Evolutionary conservation across 768 basidiomycete genomes (phyloP).

Genomic region (Psilocybe cubensis): DNA sequence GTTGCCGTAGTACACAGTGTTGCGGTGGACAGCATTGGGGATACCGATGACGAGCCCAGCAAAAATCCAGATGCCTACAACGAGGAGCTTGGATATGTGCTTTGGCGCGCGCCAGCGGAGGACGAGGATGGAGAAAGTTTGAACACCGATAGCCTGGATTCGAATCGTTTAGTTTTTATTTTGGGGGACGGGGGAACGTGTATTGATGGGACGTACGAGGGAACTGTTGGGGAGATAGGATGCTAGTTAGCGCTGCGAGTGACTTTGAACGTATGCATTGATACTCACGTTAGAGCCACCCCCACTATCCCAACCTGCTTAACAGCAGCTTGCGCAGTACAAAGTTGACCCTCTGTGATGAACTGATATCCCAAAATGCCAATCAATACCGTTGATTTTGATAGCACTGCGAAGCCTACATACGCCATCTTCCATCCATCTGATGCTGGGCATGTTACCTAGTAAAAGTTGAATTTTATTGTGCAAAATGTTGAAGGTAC

Average conservation of each 20-base stretch:
- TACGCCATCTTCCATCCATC: constrained; percentile 43
- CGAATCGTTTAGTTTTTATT: background rate
- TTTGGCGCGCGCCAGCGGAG: constrained; percentile 37
- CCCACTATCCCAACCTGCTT: constrained; percentile 55
- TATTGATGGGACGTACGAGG: background rate
- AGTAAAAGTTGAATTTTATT: background rate
- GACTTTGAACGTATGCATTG: too few relatives aligned
- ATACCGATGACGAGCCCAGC: constrained; percentile 42
- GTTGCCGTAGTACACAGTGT: constrained; percentile 43
- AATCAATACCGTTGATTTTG: background rate
- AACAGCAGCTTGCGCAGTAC: constrained; percentile 48
- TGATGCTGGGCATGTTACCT: constrained; percentile 45
- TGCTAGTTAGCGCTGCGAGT: too few relatives aligned
- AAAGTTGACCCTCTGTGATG: constrained; percentile 40
- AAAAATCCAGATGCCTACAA: constrained; percentile 43
- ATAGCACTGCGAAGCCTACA: constrained; percentile 7
- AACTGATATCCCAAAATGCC: constrained; percentile 16
- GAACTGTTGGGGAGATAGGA: background rate
- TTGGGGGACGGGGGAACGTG: background rate
- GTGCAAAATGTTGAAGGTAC: constrained; percentile 2
- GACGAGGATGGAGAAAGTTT: constrained; percentile 55
- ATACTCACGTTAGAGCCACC: constrained; percentile 43
- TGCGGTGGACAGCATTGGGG: constrained; percentile 35
- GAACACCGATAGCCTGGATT: constrained; percentile 46
- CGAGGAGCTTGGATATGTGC: constrained; percentile 32